Base-by-base conservation (phyloP, 1,284 basidiomycete genomes). In the Vanrija humicola region DNA sequence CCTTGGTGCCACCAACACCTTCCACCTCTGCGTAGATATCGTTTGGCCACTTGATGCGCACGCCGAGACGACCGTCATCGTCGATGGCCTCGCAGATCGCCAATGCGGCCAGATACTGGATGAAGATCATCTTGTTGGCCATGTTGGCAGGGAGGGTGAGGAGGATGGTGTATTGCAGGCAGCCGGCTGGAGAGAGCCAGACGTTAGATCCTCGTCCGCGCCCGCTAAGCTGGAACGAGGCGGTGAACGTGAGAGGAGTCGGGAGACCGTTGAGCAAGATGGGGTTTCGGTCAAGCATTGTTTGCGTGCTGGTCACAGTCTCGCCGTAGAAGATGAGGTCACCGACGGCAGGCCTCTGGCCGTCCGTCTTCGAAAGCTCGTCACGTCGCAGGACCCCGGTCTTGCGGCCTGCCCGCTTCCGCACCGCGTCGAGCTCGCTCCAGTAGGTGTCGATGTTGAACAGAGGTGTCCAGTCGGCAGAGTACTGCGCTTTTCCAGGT, bases 21-120 rank as follows among this genome's bases (percentile, higher is more conserved):
- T 79, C 78, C 9, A 68, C 66, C 38, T 78, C 81, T 2, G 85
- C 87, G 68, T 98, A 98, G 7, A 99, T 79, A 69, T 99, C 95
- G 69, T 98, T 98, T 12, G 95, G 95, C 96, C 96, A 99, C 76
- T 98, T 99, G 52, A 98, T 80, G 46, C 85, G 82, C 5, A 95
- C 82, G 5, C 79, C 80, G 0, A 82, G 65, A 14, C 80, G 77
- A 1, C 85, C 87, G 58, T 79, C 79, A 25, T 72, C 74, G 59
- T 75, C 78, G 19, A 70, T 68, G 0, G 90, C 92, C 65, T 94
- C 88, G 4, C 86, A 84, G n/a, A 98, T 86, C 0, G 94, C 90
- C 28, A 98, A 78, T 0, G 88, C 90, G 56, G 89, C 88, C 0
- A 99, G 82, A 71, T 98, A 98, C 70, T 99, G 96, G n/a, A 95